Percentiles rank a stretch among this genome's conserved stretches.
Evolutionary conservation across 1,139 yeast species (phyloP).

Genomic region (Hyphopichia buzzinii): DNA sequence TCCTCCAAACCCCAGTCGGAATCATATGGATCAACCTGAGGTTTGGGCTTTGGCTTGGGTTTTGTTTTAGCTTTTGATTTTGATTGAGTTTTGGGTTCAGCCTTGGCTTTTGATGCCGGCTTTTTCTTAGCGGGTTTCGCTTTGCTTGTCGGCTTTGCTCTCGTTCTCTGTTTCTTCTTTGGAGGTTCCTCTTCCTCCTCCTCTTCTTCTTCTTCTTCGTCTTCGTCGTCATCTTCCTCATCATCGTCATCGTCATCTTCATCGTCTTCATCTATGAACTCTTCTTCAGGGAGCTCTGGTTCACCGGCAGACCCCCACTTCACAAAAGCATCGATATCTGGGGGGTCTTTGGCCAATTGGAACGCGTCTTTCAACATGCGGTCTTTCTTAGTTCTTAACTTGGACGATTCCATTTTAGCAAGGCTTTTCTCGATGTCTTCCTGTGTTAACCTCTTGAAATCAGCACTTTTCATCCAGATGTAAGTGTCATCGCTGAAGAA

Average conservation of each 20-base stretch:
- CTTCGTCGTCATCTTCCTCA: constrained; percentile 10
- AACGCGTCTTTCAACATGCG: constrained; percentile 38
- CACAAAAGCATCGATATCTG: constrained; percentile 43
- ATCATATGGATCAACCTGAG: constrained; percentile 31
- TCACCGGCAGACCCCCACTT: constrained; percentile 42
- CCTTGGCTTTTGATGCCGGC: constrained; percentile 1
- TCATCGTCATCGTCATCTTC: constrained; percentile 11
- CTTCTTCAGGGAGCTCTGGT: constrained; percentile 28
- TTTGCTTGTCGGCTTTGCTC: constrained; percentile 7
- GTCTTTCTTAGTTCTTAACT: constrained; percentile 30
- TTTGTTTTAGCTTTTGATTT: constrained; percentile 11
- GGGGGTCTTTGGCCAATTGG: constrained; percentile 40
- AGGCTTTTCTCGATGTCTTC: constrained; percentile 25
- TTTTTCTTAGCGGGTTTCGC: constrained; percentile 4
- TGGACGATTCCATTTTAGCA: constrained; percentile 7
- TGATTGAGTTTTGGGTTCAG: constrained; percentile 6
- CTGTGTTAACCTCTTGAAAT: constrained; percentile 31
- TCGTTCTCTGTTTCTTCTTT: constrained; percentile 14
- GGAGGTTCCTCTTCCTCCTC: constrained; percentile 13
- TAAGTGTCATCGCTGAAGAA: constrained; percentile 68
- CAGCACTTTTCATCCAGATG: constrained; percentile 54
- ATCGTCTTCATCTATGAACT: constrained; percentile 13
- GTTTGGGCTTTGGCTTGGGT: constrained; percentile 9
- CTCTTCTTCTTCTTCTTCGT: constrained; percentile 10
- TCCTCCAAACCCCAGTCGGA: constrained; percentile 48